Evolutionary conservation across 2,329 filamentous ascomycete species (phyloP).

Genomic region (Penicillium rolfsii): DNA sequence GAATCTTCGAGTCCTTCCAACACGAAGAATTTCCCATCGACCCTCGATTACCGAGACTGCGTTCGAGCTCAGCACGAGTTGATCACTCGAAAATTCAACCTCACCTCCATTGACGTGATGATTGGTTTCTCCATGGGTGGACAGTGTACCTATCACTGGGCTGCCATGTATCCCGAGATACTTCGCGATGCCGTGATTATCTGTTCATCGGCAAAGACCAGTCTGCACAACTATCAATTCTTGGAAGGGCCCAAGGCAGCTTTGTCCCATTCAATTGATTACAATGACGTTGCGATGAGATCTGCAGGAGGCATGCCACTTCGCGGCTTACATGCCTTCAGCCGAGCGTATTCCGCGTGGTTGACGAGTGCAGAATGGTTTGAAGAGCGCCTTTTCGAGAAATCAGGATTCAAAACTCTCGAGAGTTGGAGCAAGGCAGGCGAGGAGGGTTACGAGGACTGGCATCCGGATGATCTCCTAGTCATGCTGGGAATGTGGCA

Average conservation of each 20-base stretch:
- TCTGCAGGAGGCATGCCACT: constrained; percentile 30
- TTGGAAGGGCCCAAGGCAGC: constrained; percentile 53
- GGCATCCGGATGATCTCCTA: constrained; percentile 52
- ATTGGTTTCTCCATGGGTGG: constrained; percentile 57
- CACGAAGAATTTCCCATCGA: constrained; percentile 43
- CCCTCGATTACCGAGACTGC: constrained; percentile 50
- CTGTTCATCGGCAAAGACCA: constrained; percentile 52
- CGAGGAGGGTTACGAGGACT: constrained; percentile 41
- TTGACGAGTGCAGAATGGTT: constrained; percentile 54
- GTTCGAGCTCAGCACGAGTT: constrained; percentile 49
- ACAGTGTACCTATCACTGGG: constrained; percentile 55
- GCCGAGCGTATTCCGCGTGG: constrained; percentile 54
- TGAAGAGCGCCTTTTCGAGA: constrained; percentile 45
- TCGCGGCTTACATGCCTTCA: constrained; percentile 51
- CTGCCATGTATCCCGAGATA: constrained; percentile 49
- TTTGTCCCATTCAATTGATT: constrained; percentile 48
- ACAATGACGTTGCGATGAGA: constrained; percentile 29
- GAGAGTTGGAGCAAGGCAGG: constrained; percentile 42
- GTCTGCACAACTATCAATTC: constrained; percentile 53
- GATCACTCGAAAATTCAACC: constrained; percentile 40
- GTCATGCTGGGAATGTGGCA: constrained; percentile 53
- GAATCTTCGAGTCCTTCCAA: constrained; percentile 55
- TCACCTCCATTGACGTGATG: constrained; percentile 46
- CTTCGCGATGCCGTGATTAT: constrained; percentile 48
- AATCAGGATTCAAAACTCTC: constrained; percentile 42